These are phyloP conservation scores for Marasmius tenuissimus DNA, from an alignment of 1,284 basidiomycete genomes.

Conservation along the genomic window DNA sequence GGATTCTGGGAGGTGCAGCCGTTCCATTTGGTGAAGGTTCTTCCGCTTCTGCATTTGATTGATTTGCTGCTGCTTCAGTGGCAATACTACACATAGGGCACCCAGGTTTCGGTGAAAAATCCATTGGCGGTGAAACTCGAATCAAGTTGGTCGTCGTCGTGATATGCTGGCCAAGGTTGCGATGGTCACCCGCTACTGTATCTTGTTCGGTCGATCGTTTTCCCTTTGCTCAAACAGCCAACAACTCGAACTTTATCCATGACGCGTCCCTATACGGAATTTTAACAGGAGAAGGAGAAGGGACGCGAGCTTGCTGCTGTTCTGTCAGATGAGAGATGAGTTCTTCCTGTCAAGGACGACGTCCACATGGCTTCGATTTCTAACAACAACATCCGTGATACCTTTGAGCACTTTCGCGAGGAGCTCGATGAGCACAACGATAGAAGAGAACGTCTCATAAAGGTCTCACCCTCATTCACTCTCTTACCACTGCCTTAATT, in stretches of 20 bases:
- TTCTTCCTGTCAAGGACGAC: too few species aligned
- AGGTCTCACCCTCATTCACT: slow-evolving; percentile 43
- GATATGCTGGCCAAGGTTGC: background rate
- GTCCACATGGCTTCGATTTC: background rate
- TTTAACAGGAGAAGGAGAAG: too few species aligned
- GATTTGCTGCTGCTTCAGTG: slow-evolving; percentile 44
- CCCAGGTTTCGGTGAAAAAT: slow-evolving; percentile 61
- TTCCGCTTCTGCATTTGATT: slow-evolving; percentile 35
- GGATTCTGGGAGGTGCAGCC: slow-evolving; percentile 52
- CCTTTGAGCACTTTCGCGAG: slow-evolving; percentile 47
- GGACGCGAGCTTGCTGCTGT: too few species aligned
- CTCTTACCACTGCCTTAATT: slow-evolving; percentile 8
- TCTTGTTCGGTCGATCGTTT: background rate
- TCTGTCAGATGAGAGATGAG: too few species aligned
- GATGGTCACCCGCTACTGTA: background rate
- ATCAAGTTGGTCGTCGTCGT: slow-evolving; percentile 5
- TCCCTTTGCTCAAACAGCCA: background rate
- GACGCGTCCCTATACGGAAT: too few species aligned
- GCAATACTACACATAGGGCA: slow-evolving; percentile 78
- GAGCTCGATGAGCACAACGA: slow-evolving; percentile 78
- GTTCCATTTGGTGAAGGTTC: slow-evolving; percentile 32
- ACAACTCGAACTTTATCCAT: too few species aligned
- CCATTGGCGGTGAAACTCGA: slow-evolving; percentile 35
- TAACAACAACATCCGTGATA: slow-evolving; percentile 41
- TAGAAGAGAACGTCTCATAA: slow-evolving; percentile 80